Percentiles rank a stretch among this genome's conserved stretches.
phyloP scores from a whole-genome alignment of 164 flowering plant genomes.

The Hamamelis virginiana region DNA sequence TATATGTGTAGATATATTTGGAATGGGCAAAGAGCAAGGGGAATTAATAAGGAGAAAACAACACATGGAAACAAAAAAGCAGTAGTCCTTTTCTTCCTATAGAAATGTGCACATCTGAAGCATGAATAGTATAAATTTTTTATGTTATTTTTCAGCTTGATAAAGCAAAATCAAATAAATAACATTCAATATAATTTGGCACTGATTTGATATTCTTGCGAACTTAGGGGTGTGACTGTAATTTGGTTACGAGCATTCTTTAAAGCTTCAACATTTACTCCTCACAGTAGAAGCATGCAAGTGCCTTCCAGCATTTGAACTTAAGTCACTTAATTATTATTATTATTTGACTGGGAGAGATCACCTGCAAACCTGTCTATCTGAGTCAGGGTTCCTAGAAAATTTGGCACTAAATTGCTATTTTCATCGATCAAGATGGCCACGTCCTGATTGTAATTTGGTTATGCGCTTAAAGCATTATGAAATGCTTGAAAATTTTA shows the following conservation, averaged over 20 bases:
- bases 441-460: constrained; percentile 2
- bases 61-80: constrained; percentile 49
- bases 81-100: constrained; percentile 27
- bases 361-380: no score
- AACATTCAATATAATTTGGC: neutral
- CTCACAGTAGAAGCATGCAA: no score
- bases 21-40: constrained; percentile 17
- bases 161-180: no score
- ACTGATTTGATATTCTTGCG: neutral
- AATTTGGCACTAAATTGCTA: neutral
- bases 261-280: no score
- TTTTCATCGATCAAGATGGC: no score
- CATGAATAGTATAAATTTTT: constrained; percentile 9
- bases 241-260: neutral
- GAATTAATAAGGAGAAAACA: constrained; percentile 44
- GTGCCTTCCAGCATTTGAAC: no score
- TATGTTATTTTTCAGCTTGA: neutral
- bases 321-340: no score
- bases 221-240: neutral
- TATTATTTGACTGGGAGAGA: no score
- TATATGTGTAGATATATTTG: neutral
- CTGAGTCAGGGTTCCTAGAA: no score
- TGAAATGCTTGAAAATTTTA: neutral
- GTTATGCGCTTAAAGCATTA: neutral
- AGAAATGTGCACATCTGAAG: constrained; percentile 27